Evolutionary conservation across 2,329 filamentous ascomycete species (phyloP).

Genomic region (Calonectria naviculata): DNA sequence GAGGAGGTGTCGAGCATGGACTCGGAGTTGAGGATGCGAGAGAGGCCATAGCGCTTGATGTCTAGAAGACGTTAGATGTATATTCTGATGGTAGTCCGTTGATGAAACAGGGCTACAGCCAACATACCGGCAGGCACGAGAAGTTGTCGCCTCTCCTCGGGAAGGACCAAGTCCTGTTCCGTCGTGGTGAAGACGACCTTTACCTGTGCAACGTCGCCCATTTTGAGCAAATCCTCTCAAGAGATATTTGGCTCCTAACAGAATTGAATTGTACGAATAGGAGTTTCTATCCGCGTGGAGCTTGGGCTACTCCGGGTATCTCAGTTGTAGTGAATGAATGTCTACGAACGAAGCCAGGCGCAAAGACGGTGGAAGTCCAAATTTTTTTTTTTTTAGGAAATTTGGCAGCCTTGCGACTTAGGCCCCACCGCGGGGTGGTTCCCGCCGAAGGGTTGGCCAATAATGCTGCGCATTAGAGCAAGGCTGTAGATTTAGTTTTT

Average conservation of each 20-base stretch:
- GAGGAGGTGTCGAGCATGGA: slow-evolving; percentile 73
- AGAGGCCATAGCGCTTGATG: slow-evolving; percentile 77
- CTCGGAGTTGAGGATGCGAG: slow-evolving; percentile 77
- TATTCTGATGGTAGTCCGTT: background rate
- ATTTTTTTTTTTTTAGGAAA: slow-evolving; percentile 42
- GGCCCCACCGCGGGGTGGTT: slow-evolving; percentile 38
- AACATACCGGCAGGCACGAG: slow-evolving; percentile 69
- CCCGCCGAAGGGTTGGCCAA: slow-evolving; percentile 3
- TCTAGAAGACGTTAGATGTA: slow-evolving; percentile 51
- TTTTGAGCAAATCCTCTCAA: slow-evolving; percentile 30
- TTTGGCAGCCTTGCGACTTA: slow-evolving; percentile 38
- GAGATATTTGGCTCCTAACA: background rate
- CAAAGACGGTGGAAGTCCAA: slow-evolving; percentile 31
- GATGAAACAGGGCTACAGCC: background rate
- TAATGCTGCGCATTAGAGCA: background rate
- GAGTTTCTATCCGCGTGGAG: slow-evolving; percentile 17
- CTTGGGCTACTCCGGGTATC: slow-evolving; percentile 29
- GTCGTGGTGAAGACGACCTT: slow-evolving; percentile 76
- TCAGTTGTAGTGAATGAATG: slow-evolving; percentile 12
- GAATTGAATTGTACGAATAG: background rate
- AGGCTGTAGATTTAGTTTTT: slow-evolving; percentile 33
- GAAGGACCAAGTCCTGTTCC: slow-evolving; percentile 70
- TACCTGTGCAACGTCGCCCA: slow-evolving; percentile 64
- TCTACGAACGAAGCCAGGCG: slow-evolving; percentile 13
- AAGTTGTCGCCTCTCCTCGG: slow-evolving; percentile 70